These are phyloP conservation scores for Pseudocercospora macadamiae DNA, from an alignment of 2,329 filamentous ascomycete genomes.

Conservation along the genomic window DNA sequence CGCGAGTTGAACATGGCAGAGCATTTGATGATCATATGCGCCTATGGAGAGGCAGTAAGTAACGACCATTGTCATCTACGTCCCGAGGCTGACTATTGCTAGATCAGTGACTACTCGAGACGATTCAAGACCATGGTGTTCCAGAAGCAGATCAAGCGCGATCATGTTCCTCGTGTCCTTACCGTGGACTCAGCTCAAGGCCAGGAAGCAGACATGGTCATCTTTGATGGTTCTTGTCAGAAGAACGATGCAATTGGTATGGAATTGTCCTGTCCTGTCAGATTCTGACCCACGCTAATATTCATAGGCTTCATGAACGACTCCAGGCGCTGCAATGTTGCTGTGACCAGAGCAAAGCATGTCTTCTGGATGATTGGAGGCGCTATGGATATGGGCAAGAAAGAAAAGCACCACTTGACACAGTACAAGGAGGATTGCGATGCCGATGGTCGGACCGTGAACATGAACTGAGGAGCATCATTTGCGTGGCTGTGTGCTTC, in stretches of 20 bases:
- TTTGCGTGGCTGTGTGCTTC: too few species aligned
- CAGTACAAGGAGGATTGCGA: too few species aligned
- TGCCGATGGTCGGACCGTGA: too few species aligned
- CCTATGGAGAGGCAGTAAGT: conserved; percentile 22
- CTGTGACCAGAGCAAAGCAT: conserved; percentile 27
- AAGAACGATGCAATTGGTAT: too few species aligned
- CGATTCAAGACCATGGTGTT: too few species aligned
- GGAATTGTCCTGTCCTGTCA: too few species aligned
- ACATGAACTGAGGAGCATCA: too few species aligned
- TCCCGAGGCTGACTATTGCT: too few species aligned
- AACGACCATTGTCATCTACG: too few species aligned
- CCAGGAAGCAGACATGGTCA: conserved; percentile 20
- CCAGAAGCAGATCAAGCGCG: not conserved
- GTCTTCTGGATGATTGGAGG: conserved; percentile 27
- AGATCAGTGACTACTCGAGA: too few species aligned
- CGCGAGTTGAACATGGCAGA: conserved; percentile 13
- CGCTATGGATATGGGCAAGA: not conserved
- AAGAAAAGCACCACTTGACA: not conserved
- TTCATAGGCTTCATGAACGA: conserved; percentile 20
- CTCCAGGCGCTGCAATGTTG: conserved; percentile 24
- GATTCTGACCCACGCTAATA: too few species aligned
- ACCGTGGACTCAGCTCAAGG: conserved; percentile 25
- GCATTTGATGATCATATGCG: conserved; percentile 24
- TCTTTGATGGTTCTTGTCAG: conserved; percentile 29
- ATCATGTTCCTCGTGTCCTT: conserved; percentile 21